These are phyloP conservation scores for Harringtonia aguacate DNA, from an alignment of 2,329 filamentous ascomycete genomes.

Conservation along the genomic window DNA sequence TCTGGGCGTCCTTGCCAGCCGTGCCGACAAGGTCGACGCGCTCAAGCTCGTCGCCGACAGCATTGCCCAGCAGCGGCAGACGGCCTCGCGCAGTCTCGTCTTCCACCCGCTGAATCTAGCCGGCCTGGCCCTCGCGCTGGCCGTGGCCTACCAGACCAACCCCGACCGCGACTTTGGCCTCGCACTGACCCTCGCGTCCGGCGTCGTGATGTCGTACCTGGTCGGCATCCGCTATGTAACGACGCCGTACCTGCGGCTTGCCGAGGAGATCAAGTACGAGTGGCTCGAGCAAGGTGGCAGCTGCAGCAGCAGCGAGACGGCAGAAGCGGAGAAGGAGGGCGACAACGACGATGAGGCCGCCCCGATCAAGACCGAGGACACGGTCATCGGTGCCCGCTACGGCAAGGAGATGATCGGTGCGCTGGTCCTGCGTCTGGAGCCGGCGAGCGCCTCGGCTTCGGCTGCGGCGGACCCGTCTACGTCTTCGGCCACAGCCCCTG, in stretches of 20 bases:
- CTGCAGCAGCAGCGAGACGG: too few relatives aligned
- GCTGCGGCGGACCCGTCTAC: background rate
- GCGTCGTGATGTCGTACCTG: slow-evolving; percentile 53
- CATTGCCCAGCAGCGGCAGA: slow-evolving; percentile 70
- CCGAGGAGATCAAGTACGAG: slow-evolving; percentile 49
- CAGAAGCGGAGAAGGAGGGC: slow-evolving; percentile 12
- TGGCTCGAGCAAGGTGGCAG: too few relatives aligned
- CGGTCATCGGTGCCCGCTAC: slow-evolving; percentile 55
- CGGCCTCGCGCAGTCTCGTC: slow-evolving; percentile 51
- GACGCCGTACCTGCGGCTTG: slow-evolving; percentile 49
- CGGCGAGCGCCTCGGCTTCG: slow-evolving; percentile 12
- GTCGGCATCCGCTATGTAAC: slow-evolving; percentile 50
- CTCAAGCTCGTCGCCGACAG: slow-evolving; percentile 70
- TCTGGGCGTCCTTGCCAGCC: slow-evolving; percentile 42
- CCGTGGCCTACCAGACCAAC: slow-evolving; percentile 33
- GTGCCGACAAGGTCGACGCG: slow-evolving; percentile 54
- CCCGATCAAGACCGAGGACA: slow-evolving; percentile 31
- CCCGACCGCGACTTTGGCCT: slow-evolving; percentile 38
- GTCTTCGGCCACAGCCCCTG: background rate
- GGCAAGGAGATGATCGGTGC: slow-evolving; percentile 61
- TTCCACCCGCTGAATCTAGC: slow-evolving; percentile 48
- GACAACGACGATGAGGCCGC: slow-evolving; percentile 14
- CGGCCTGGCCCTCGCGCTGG: slow-evolving; percentile 32
- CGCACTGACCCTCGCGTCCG: slow-evolving; percentile 46
- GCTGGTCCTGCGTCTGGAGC: slow-evolving; percentile 56